Percentiles rank a stretch among this genome's conserved stretches.
Evolutionary conservation across 179 eudicot species (phyloP).

Genomic region (Pouteria campechiana): DNA sequence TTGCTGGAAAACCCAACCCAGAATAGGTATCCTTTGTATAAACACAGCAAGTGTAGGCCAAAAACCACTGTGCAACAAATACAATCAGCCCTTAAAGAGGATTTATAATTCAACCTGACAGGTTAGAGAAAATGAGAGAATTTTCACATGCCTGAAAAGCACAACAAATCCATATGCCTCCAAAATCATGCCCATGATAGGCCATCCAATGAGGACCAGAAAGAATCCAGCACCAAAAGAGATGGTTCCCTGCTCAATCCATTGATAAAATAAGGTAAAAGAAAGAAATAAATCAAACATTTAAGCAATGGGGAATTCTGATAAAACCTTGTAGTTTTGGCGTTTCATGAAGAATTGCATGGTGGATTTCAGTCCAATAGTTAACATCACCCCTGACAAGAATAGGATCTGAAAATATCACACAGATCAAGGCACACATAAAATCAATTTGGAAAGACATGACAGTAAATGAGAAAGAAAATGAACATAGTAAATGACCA

Average conservation of each 20-base stretch:
- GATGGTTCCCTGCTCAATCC: conserved; percentile 32
- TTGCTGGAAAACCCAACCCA: conserved; percentile 44
- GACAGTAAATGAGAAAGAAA: neutral
- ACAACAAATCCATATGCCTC: conserved; percentile 48
- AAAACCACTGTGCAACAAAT: conserved; percentile 32
- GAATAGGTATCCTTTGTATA: conserved; percentile 34
- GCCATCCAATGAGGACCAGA: conserved; percentile 49
- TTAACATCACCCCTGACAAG: conserved; percentile 44
- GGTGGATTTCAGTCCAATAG: conserved; percentile 43
- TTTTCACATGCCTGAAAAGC: conserved; percentile 35
- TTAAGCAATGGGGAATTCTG: neutral
- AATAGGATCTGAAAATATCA: conserved; percentile 28
- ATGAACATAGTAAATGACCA: neutral
- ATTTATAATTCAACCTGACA: neutral
- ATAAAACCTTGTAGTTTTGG: conserved; percentile 34
- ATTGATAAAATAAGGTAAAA: neutral
- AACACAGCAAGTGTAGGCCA: conserved; percentile 44
- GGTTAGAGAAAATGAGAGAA: neutral
- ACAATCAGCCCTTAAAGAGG: neutral
- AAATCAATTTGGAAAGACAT: neutral
- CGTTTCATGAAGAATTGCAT: conserved; percentile 45
- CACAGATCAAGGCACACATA: neutral
- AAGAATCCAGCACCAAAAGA: conserved; percentile 48
- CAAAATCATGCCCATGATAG: conserved; percentile 43
- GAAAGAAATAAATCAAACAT: neutral